A percentile compares a stretch with the other conserved stretches of the same genome.
Evolutionary conservation across 2,329 filamentous ascomycete species (phyloP).

Genomic region (Rasamsonia emersonii): DNA sequence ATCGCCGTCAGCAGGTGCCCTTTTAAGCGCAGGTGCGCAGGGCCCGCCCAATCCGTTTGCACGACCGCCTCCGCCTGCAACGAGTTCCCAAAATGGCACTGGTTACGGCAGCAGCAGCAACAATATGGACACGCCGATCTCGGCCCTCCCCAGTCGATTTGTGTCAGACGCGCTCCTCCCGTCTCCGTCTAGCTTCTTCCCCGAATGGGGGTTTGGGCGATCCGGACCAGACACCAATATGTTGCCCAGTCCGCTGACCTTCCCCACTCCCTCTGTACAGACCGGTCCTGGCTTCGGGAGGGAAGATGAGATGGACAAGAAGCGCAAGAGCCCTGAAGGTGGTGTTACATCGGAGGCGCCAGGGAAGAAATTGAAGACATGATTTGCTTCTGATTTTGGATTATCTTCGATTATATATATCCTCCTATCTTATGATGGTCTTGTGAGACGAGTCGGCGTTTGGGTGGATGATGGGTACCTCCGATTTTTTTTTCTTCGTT

Average conservation of each 20-base stretch:
- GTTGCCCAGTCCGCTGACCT: conserved; percentile 83
- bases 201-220: conserved; percentile 70
- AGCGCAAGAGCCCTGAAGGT: conserved; percentile 36
- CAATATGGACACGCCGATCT: conserved; percentile 70
- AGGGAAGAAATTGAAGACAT: conserved; percentile 33
- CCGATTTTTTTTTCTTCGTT: too few relatives aligned
- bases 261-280: conserved; percentile 63
- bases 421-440: too few relatives aligned
- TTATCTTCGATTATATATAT: background rate
- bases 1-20: conserved; percentile 75
- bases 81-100: conserved; percentile 29
- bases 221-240: conserved; percentile 67
- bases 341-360: conserved; percentile 22
- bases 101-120: conserved; percentile 34
- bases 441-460: too few relatives aligned
- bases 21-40: conserved; percentile 82
- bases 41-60: conserved; percentile 96
- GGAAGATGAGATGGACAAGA: conserved; percentile 37
- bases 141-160: conserved; percentile 83
- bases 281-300: conserved; percentile 32
- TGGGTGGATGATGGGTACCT: too few relatives aligned
- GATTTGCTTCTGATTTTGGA: conserved; percentile 4
- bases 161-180: conserved; percentile 80
- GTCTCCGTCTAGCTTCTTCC: conserved; percentile 85
- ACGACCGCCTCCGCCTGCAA: conserved; percentile 64